phyloP scores from a whole-genome alignment of 139 green algal species.

The Picochlorum sp. region DNA sequence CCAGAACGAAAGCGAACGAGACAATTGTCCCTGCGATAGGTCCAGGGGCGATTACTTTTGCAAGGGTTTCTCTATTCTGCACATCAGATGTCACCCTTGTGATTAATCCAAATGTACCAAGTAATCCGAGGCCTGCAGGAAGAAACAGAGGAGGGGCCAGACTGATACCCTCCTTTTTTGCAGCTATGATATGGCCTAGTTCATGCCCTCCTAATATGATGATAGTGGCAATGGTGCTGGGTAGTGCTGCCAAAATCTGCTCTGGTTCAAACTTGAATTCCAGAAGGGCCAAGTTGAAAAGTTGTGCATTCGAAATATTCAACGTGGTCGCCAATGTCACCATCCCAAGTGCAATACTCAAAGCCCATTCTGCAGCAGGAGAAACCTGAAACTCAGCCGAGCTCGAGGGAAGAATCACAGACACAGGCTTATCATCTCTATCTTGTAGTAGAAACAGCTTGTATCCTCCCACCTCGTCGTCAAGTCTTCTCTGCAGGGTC shows the following conservation, averaged over 20 bases:
- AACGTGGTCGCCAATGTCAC: conserved; percentile 47
- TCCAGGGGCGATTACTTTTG: conserved; percentile 40
- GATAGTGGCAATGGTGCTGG: conserved; percentile 34
- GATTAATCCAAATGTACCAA: conserved; percentile 75
- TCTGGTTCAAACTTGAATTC: conserved; percentile 14
- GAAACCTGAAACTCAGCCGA: conserved; percentile 10
- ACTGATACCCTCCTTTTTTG: conserved; percentile 40
- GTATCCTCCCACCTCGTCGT: conserved; percentile 52
- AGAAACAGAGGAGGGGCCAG: conserved; percentile 71
- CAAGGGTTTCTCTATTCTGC: conserved; percentile 36
- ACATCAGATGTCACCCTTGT: conserved; percentile 53
- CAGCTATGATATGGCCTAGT: conserved; percentile 46
- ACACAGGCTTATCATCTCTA: conserved; percentile 58
- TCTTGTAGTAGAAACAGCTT: conserved; percentile 64
- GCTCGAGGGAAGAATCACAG: conserved; percentile 44
- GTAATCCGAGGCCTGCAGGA: conserved; percentile 55
- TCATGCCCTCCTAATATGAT: conserved; percentile 48
- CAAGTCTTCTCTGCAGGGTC: conserved; percentile 40
- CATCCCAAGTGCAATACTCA: conserved; percentile 48
- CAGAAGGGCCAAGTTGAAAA: conserved; percentile 37
- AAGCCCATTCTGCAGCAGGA: conserved; percentile 25
- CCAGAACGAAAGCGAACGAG: conserved; percentile 34
- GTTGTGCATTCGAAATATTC: conserved; percentile 47
- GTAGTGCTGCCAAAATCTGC: conserved; percentile 33
- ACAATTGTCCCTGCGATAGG: conserved; percentile 38